phyloP scores from a whole-genome alignment of 768 basidiomycete genomes.

The Suillus ampliporus region DNA sequence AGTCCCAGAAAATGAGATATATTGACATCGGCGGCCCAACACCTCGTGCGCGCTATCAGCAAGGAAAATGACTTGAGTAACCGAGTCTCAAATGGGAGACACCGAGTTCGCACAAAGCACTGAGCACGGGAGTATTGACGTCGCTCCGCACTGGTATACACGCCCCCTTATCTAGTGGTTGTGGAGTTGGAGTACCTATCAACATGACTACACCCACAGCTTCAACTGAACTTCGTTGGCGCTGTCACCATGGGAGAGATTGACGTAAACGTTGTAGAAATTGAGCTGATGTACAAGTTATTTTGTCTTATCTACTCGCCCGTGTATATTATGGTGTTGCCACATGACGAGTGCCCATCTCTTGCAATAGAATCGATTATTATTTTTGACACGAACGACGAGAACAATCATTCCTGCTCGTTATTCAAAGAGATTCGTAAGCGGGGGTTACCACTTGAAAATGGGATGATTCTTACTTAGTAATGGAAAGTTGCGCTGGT shows the following conservation, averaged over 20 bases:
- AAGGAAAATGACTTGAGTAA: neutral
- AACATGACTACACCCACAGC: neutral
- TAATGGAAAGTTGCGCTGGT: neutral
- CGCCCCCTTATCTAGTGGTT: neutral
- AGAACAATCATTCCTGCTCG: constrained; percentile 1
- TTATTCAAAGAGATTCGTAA: neutral
- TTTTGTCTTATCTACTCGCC: constrained; percentile 4
- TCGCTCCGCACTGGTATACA: neutral
- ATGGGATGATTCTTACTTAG: neutral
- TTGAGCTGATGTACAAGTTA: constrained; percentile 3
- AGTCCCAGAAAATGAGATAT: neutral
- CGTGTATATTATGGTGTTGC: neutral
- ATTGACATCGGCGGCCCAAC: neutral
- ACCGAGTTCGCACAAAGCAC: too few species aligned
- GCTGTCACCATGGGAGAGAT: neutral
- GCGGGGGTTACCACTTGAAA: neutral
- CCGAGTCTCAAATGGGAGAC: neutral
- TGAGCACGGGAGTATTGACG: too few species aligned
- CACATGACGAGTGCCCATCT: neutral
- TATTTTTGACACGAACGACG: neutral
- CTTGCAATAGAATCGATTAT: neutral
- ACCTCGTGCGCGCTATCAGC: neutral
- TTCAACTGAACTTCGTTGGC: neutral
- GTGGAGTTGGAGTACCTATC: neutral
- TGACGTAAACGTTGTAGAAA: neutral